Evolutionary conservation across 345 rosid genomes (phyloP).

Genomic region (Zanthoxylum bungeanum): DNA sequence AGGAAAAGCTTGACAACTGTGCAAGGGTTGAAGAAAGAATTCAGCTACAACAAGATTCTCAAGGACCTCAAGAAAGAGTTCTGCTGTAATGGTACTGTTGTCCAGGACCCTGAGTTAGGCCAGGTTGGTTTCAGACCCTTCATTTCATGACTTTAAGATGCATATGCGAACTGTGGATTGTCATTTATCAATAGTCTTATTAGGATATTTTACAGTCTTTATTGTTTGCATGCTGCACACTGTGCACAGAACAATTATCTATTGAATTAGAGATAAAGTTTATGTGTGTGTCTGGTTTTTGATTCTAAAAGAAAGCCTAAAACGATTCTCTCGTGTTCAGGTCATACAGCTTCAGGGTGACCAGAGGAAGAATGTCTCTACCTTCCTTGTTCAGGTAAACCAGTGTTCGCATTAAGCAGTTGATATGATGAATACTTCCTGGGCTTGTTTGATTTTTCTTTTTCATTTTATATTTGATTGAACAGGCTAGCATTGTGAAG

Average conservation of each 20-base stretch:
- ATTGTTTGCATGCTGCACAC: not conserved
- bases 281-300: too few relatives aligned
- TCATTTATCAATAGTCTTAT: not conserved
- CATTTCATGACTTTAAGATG: not conserved
- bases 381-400: conserved; percentile 68
- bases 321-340: conserved; percentile 21
- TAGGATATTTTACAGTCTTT: not conserved
- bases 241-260: not conserved
- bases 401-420: not conserved
- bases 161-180: too few relatives aligned
- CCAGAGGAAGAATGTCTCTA: conserved; percentile 75
- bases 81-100: conserved; percentile 81
- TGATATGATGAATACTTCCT: not conserved
- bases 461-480: not conserved
- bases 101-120: conserved; percentile 79
- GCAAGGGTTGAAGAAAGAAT: conserved; percentile 79
- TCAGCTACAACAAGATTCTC: conserved; percentile 76
- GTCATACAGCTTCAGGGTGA: conserved; percentile 91
- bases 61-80: conserved; percentile 80
- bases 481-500: conserved; percentile 82
- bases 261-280: too few relatives aligned
- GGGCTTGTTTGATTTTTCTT: not conserved
- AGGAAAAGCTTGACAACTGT: conserved; percentile 80
- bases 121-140: conserved; percentile 39
- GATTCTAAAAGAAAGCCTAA: too few relatives aligned